A percentile compares a stretch with the other conserved stretches of the same genome.
phyloP scores from a whole-genome alignment of 2,329 filamentous ascomycete genomes.

The Fusarium ramigenum region DNA sequence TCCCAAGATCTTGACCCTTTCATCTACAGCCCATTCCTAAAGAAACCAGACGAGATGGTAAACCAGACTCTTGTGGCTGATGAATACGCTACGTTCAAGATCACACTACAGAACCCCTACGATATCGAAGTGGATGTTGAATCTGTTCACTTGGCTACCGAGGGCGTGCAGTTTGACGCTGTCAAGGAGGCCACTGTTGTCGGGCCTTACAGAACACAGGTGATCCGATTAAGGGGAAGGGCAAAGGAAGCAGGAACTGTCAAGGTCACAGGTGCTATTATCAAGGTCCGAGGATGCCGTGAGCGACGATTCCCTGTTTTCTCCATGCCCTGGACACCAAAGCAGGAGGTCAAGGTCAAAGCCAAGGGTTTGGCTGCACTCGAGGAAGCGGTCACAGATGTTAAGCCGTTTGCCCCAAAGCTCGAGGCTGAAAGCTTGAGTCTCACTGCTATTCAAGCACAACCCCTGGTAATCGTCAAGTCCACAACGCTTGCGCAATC shows the following conservation, averaged over 20 bases:
- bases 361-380: conserved; percentile 72
- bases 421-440: conserved; percentile 63
- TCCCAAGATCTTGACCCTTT: conserved; percentile 81
- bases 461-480: conserved; percentile 80
- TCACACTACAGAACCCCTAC: conserved; percentile 92
- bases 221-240: conserved; percentile 74
- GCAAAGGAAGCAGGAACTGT: conserved; percentile 74
- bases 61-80: conserved; percentile 80
- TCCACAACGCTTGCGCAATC: conserved; percentile 83
- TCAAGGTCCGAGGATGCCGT: conserved; percentile 83
- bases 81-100: conserved; percentile 79
- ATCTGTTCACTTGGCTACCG: conserved; percentile 76
- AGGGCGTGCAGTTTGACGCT: conserved; percentile 77
- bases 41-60: conserved; percentile 67
- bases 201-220: conserved; percentile 84
- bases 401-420: conserved; percentile 50
- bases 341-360: conserved; percentile 78
- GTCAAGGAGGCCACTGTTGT: conserved; percentile 72
- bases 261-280: conserved; percentile 78
- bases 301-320: conserved; percentile 89
- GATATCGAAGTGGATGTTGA: conserved; percentile 94
- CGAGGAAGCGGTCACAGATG: conserved; percentile 54
- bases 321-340: conserved; percentile 76
- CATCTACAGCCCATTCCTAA: conserved; percentile 93
- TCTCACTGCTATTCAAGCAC: conserved; percentile 79